Evolutionary conservation across 2,329 filamentous ascomycete species (phyloP).

Genomic region (Pseudogymnoascus sp.): DNA sequence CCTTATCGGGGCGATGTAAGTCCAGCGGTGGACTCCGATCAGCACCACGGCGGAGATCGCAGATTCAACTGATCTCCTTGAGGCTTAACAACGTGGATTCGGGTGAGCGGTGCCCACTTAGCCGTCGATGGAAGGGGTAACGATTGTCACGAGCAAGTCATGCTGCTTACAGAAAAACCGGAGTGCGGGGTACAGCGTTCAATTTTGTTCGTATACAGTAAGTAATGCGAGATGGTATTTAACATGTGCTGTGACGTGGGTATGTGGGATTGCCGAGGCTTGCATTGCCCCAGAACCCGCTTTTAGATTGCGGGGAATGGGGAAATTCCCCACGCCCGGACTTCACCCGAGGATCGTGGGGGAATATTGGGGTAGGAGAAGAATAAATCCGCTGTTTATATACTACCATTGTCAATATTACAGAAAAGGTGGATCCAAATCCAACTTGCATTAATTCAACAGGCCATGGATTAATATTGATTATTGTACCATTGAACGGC

Average conservation of each 20-base stretch:
- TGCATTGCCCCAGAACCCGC: background rate
- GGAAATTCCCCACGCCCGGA: background rate
- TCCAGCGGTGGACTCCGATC: background rate
- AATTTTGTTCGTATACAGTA: background rate
- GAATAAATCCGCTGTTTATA: background rate
- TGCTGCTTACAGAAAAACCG: background rate
- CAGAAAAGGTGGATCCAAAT: background rate
- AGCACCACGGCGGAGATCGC: background rate
- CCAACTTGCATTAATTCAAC: background rate
- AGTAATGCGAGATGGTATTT: background rate
- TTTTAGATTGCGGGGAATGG: background rate
- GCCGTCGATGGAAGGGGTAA: background rate
- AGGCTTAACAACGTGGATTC: background rate
- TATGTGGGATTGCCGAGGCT: background rate
- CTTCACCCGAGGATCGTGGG: background rate
- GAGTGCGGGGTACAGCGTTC: background rate
- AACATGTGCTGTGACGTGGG: background rate
- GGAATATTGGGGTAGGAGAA: background rate
- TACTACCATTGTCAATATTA: background rate
- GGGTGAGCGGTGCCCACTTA: background rate
- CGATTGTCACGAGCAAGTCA: background rate
- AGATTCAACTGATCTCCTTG: background rate
- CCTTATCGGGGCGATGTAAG: background rate
- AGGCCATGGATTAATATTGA: background rate
- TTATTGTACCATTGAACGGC: background rate